Evolutionary conservation across 495 filamentous ascomycete species (phyloP), one percentile per base, ranked within the genome.

Genomic region (Hypomontagnella monticulosa): DNA sequence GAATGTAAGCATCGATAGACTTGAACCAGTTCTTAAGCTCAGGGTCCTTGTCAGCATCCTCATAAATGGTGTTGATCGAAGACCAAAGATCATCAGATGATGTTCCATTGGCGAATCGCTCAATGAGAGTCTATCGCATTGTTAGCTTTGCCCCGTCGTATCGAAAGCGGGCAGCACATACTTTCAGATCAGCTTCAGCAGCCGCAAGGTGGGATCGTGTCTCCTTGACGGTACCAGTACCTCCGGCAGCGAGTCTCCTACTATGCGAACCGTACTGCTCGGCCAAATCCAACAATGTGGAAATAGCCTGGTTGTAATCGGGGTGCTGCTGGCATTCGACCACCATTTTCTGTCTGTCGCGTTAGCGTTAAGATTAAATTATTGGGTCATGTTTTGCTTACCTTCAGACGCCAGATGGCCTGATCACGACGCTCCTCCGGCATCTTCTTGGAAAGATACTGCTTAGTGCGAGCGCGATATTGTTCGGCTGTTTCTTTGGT

Each of bases 71-170:
- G 70, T 96, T 90, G 73, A 99, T 88, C 1, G 94, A 87, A 42
- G 89, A 89, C 74, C 96, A 90, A 34, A 98, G 76, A 73, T 96
- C 92, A 62, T 96, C 89, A 37, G 85, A 81, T 1, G 93, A 97
- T 6, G 95, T 99, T 74, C 87, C 88, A 77, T 98, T 98, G 72
- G 95, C 95, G 66, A 97, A 98, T 44, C 95, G 89, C 81, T 99
- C 96, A 61, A 98, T 87, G 15, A 99, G 83, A 11, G 85, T 89
- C 91, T 93, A 73, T 8, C 76, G 68, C n/a, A 55, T 51, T 37
- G 78, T 91, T 76, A 89, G 83, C 75, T 77, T 75, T 48, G 57
- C 76, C 14, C 3, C 30, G 15, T 37, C 53, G 66, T 81, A 0
- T 16, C 57, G 58, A 20, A 41, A 18, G 23, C n/a, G 3, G 3